These are phyloP conservation scores for Drosera spatulata DNA, from an alignment of 179 eudicot genomes.

Conservation along the genomic window DNA sequence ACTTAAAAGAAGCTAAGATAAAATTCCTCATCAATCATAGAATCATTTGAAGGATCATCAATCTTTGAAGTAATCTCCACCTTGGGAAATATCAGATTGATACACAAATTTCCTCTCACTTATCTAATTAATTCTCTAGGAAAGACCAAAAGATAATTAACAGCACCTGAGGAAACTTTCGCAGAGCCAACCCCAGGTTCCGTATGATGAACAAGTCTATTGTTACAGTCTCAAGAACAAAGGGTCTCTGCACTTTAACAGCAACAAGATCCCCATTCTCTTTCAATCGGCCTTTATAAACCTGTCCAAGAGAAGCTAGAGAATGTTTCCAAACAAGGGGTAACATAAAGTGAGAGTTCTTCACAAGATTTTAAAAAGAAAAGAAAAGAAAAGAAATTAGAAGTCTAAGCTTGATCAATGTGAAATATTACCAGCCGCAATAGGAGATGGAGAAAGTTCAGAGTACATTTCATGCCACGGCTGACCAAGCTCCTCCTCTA, in stretches of 20 bases:
- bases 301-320: slow-evolving; percentile 99
- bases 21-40: no score
- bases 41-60: no score
- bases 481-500: slow-evolving; percentile 92
- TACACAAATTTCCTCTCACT: no score
- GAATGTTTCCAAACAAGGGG: slow-evolving; percentile 11
- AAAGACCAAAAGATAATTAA: slow-evolving; percentile 1
- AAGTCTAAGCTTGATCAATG: background rate
- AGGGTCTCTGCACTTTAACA: slow-evolving; percentile 98
- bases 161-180: slow-evolving; percentile 86
- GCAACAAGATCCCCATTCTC: slow-evolving; percentile 97
- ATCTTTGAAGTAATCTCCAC: no score
- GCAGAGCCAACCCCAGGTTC: slow-evolving; percentile 79
- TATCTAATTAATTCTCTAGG: no score
- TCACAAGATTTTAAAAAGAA: background rate
- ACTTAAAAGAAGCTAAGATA: no score
- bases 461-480: slow-evolving; percentile 89
- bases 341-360: background rate
- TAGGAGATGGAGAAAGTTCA: slow-evolving; percentile 90
- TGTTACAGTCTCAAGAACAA: slow-evolving; percentile 96
- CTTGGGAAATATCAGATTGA: no score
- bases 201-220: slow-evolving; percentile 80
- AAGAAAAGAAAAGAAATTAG: background rate
- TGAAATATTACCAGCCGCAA: slow-evolving; percentile 79
- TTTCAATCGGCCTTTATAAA: slow-evolving; percentile 88